A percentile compares a stretch with the other conserved stretches of the same genome.
Evolutionary conservation across 2,329 filamentous ascomycete genomes (phyloP).

Genomic region (Elsinoe australis): DNA sequence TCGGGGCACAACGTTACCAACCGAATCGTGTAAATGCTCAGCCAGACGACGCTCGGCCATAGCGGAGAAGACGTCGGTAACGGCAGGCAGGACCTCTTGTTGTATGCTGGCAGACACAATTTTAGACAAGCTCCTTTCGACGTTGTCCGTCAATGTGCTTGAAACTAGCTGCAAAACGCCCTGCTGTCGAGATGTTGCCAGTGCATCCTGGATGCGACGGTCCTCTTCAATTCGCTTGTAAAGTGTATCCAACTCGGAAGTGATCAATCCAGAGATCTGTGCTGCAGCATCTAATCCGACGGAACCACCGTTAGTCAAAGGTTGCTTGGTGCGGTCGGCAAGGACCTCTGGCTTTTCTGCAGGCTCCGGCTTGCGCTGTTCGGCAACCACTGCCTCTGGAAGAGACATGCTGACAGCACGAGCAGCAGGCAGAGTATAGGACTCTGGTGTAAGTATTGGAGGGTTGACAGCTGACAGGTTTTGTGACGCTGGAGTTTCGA

Average conservation of each 20-base stretch:
- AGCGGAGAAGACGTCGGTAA: slow-evolving; percentile 60
- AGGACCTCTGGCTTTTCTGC: neutral
- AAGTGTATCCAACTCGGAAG: slow-evolving; percentile 45
- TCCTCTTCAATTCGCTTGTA: slow-evolving; percentile 63
- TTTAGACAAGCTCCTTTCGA: slow-evolving; percentile 66
- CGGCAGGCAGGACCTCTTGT: slow-evolving; percentile 63
- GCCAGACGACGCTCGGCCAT: slow-evolving; percentile 65
- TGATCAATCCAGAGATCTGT: slow-evolving; percentile 1
- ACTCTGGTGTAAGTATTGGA: slow-evolving; percentile 30
- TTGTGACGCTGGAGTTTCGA: slow-evolving; percentile 1
- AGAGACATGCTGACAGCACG: slow-evolving; percentile 1
- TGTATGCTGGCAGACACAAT: slow-evolving; percentile 72
- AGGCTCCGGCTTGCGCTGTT: neutral
- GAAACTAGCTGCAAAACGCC: slow-evolving; percentile 62
- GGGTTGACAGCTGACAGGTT: slow-evolving; percentile 23
- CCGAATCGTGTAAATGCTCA: slow-evolving; percentile 44
- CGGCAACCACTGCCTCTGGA: slow-evolving; percentile 2
- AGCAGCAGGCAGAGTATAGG: slow-evolving; percentile 37
- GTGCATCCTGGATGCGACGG: slow-evolving; percentile 54
- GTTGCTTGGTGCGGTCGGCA: neutral
- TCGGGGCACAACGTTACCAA: slow-evolving; percentile 56
- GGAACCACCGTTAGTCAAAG: slow-evolving; percentile 1
- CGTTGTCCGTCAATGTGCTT: slow-evolving; percentile 60
- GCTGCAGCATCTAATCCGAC: neutral
- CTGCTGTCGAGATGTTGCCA: slow-evolving; percentile 59